Base-by-base conservation (phyloP, 2,329 filamentous ascomycete genomes). In the Paracorniculantispora psalliotae region DNA sequence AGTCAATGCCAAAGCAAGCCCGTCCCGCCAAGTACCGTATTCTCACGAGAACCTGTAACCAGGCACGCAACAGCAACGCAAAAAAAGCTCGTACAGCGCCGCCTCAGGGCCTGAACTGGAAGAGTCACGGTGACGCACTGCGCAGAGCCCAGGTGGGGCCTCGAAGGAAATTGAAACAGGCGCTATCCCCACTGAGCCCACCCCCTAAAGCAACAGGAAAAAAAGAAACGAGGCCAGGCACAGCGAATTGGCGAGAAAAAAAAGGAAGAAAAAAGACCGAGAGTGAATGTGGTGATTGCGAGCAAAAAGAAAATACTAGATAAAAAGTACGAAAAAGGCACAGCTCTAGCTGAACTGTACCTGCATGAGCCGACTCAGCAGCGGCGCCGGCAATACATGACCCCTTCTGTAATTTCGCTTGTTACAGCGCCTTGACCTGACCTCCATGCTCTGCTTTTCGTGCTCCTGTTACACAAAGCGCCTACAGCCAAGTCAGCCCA, bases 181-280 rank as follows among this genome's bases (percentile, higher is more conserved):
- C 59, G 57, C 59, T 49, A 59, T 48, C 55, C 56, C 55, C 55
- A 64, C 65, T 64, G 61, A 65, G 57, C 59, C 46, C 62, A 64
- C 64, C 61, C 55, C 46, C 5, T 33, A 17, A 6, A 43, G 30
- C 13, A 46, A 46, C n/a, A 28, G n/a, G n/a, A 25, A 47, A 41
- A 46, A 47, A 19, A 35, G 12, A 17, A 25, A 26, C 28, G 30
- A 56, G 30, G 17, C 30, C 15, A 56, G 30, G 8, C 4, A 8
- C 7, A 25, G 21, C n/a, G n/a, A n/a, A n/a, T n/a, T n/a, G n/a
- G n/a, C n/a, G n/a, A n/a, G n/a, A n/a, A n/a, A n/a, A 47, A 35
- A 37, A 37, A 35, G 35, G 35, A 55, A 47, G 30, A 21, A 55
- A 55, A 21, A 17, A 54, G 21, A 39, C 35, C 23, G 3, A 12